A percentile compares a stretch with the other conserved stretches of the same genome.
Conservation (phyloP, 345 rosid species). For the Citrus hindsii region DNA sequence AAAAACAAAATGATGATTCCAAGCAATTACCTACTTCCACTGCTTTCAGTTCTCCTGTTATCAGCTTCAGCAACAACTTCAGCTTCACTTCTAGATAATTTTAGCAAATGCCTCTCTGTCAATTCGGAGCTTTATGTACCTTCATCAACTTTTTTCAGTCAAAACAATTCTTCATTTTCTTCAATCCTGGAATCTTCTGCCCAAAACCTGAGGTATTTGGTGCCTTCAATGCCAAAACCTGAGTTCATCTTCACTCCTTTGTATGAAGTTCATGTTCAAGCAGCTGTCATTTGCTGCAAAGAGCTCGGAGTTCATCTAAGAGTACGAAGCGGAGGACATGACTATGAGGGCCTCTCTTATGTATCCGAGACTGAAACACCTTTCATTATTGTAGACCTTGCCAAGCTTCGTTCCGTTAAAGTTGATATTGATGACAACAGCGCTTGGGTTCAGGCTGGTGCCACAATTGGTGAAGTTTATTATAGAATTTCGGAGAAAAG, state of each 20-base stretch:
- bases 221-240: conserved; percentile 24
- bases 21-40: not conserved
- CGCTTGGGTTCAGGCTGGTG: conserved; percentile 43
- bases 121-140: not conserved
- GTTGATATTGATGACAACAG: conserved; percentile 19
- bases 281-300: conserved; percentile 25
- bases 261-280: conserved; percentile 23
- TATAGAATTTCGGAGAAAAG: conserved; percentile 24
- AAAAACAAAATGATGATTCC: not conserved
- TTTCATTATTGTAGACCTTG: conserved; percentile 29
- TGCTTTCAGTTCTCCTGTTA: not conserved
- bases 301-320: conserved; percentile 19
- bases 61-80: conserved; percentile 6
- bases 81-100: not conserved
- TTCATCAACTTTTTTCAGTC: not conserved
- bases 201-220: conserved; percentile 13
- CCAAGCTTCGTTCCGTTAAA: conserved; percentile 21
- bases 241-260: conserved; percentile 21
- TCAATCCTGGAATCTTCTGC: conserved; percentile 5
- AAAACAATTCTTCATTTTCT: conserved; percentile 7
- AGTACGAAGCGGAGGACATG: conserved; percentile 39
- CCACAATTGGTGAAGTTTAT: conserved; percentile 36
- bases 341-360: conserved; percentile 35
- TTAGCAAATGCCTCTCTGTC: not conserved
- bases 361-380: conserved; percentile 24